A percentile compares a stretch with the other conserved stretches of the same genome.
Conservation (phyloP, 106 monocot genomes). For the Dioscorea zingiberensis region DNA sequence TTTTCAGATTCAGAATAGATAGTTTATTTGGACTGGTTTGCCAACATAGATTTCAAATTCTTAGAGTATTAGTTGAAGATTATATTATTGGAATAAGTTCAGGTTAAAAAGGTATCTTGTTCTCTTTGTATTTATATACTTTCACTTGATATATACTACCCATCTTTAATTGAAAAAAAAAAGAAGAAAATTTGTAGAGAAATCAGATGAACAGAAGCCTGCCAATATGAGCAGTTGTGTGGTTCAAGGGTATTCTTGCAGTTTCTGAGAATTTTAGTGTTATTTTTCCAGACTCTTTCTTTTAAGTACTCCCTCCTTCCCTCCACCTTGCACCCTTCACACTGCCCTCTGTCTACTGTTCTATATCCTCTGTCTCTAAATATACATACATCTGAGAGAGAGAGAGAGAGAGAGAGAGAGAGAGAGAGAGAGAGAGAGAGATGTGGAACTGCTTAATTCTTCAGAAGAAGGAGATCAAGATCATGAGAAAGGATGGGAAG, state of each 20-base stretch:
- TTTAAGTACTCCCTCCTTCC: slow-evolving; percentile 25
- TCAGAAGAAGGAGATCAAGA: slow-evolving; percentile 21
- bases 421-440: not conserved
- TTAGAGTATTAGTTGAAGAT: too few species aligned
- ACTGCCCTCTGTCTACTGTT: not conserved
- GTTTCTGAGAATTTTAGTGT: not conserved
- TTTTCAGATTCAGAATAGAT: too few species aligned
- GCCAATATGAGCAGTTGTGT: too few species aligned
- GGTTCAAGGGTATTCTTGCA: not conserved
- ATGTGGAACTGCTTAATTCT: slow-evolving; percentile 61
- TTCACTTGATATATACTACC: too few species aligned
- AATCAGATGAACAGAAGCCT: too few species aligned
- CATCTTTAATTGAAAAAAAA: too few species aligned
- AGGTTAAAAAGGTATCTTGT: too few species aligned
- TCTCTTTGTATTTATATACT: too few species aligned
- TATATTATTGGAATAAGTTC: too few species aligned
- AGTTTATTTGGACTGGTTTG: too few species aligned
- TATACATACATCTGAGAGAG: not conserved
- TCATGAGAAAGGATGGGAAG: slow-evolving; percentile 23
- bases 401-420: not conserved
- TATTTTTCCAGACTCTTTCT: not conserved
- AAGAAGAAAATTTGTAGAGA: too few species aligned
- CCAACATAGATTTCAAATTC: too few species aligned
- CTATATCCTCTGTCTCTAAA: not conserved
- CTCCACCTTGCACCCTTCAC: slow-evolving; percentile 5